Evolutionary conservation across 2,329 filamentous ascomycete genomes (phyloP).

Genomic region (Fusarium liriodendri): DNA sequence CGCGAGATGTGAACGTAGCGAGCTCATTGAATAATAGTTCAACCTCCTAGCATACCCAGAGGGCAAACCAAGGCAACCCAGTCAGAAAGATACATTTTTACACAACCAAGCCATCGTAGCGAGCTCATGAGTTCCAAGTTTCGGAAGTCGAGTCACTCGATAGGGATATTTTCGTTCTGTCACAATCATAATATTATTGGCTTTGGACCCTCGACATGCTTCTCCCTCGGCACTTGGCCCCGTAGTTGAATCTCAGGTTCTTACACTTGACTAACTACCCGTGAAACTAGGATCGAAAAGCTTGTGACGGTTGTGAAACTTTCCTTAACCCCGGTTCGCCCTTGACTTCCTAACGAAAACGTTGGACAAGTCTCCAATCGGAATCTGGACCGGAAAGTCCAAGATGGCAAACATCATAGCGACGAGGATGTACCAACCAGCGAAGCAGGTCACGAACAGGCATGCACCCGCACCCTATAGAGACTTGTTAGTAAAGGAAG

Average conservation of each 20-base stretch:
- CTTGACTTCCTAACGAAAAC: conserved; percentile 49
- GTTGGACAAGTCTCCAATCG: conserved; percentile 66
- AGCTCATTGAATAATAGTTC: too few relatives aligned
- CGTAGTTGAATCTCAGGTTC: neutral
- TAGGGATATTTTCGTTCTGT: too few relatives aligned
- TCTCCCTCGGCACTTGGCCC: neutral
- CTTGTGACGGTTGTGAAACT: neutral
- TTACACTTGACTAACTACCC: too few relatives aligned
- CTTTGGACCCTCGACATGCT: too few relatives aligned
- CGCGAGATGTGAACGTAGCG: too few relatives aligned
- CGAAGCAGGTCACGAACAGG: conserved; percentile 60
- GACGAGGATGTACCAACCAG: conserved; percentile 67
- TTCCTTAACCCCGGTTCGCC: neutral
- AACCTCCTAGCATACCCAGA: too few relatives aligned
- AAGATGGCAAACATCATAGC: conserved; percentile 65
- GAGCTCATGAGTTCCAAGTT: too few relatives aligned
- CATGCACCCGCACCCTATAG: conserved; percentile 60
- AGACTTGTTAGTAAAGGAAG: rapidly evolving
- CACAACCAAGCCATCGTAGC: too few relatives aligned
- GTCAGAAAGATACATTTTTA: too few relatives aligned
- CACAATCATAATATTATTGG: too few relatives aligned
- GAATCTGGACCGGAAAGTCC: conserved; percentile 68
- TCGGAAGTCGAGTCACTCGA: too few relatives aligned
- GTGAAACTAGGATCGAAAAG: neutral
- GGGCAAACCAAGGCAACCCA: too few relatives aligned